Conservation (phyloP, 371 early-diverging fungal species). For the Cokeromyces recurvatus region DNA sequence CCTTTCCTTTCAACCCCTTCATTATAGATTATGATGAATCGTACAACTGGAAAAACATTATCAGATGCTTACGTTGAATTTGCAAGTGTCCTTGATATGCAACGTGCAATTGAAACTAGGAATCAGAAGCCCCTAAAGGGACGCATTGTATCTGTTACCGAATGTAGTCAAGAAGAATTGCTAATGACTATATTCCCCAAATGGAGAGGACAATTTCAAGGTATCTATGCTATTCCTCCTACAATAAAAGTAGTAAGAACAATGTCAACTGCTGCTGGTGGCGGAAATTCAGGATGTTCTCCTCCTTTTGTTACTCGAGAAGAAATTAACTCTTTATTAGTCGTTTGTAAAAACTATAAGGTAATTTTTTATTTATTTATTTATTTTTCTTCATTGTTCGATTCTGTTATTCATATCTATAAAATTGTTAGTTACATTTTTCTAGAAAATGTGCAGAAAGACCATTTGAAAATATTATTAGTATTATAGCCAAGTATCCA, state of each 20-base stretch:
- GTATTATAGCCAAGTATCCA: constrained; percentile 67
- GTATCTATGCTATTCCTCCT: constrained; percentile 39
- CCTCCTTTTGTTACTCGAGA: constrained; percentile 68
- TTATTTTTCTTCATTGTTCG: no score
- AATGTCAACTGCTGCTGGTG: constrained; percentile 43
- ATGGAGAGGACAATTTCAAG: constrained; percentile 56
- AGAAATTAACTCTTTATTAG: constrained; percentile 66
- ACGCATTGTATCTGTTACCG: constrained; percentile 54
- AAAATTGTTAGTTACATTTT: constrained; percentile 54
- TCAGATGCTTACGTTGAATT: constrained; percentile 67
- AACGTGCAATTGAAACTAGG: constrained; percentile 44
- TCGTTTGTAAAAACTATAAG: constrained; percentile 73
- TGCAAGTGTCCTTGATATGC: constrained; percentile 35
- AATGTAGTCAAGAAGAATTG: constrained; percentile 65
- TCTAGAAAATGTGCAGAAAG: constrained; percentile 76
- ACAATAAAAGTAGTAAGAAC: constrained; percentile 28
- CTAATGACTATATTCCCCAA: constrained; percentile 62
- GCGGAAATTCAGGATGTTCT: constrained; percentile 26
- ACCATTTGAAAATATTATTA: constrained; percentile 78
- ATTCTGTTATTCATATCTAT: no score
- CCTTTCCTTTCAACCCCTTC: no score
- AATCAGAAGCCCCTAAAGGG: constrained; percentile 62
- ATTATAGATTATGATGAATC: constrained; percentile 57
- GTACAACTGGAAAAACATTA: constrained; percentile 61
- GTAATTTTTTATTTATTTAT: constrained; percentile 23